Base-by-base conservation (phyloP, 352 stramenopile genomes). In the Globisporangium perplexum region DNA sequence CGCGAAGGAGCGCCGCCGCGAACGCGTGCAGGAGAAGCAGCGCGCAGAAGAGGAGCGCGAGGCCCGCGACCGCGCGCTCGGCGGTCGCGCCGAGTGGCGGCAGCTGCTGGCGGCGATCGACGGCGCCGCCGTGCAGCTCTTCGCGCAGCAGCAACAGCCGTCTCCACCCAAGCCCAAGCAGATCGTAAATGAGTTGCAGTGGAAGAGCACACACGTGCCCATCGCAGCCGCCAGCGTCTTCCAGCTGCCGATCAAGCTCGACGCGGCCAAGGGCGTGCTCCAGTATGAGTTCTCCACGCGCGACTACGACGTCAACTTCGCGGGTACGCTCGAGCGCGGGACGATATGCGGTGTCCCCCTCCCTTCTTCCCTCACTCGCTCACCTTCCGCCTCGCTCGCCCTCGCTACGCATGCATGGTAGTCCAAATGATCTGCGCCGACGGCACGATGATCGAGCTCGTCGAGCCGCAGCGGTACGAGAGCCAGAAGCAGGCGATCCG, bases 301-400 rank as follows among this genome's bases (percentile, higher is more conserved):
- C 38, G 71, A 88, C 57, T 88, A 86, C 57, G 79, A 90, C 51
- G 54, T 90, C 22, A 83, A 76, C 63, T 90, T 90, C 56, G 71
- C 71, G 12, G 54, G 63, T 71, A 20, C 14, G 58, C 39, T 14
- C 6, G 10, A 1, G 30, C 10, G 12, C 6, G 1, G 12, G 30
- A 12, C 30, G 30, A 35, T 35, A 35, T 1, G 6, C 30, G 30
- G 30, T 26, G 4, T 26, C 24, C 0, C 7, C 1, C 26, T 10
- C 8, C 26, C 41, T 17, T 24, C 41, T 30, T 30, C 3, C 26
- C 4, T 30, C 1, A 0, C 14, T 17, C 24, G n/a, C n/a, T n/a
- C n/a, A n/a, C n/a, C 6, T 11, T 36, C 24, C 2, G 6, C 11
- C 26, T 41, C 26, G 7, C 46, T 24, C 15, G n/a, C 18, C 11